Evolutionary conservation across 495 filamentous ascomycete species (phyloP).

Genomic region (Tuber borchii): DNA sequence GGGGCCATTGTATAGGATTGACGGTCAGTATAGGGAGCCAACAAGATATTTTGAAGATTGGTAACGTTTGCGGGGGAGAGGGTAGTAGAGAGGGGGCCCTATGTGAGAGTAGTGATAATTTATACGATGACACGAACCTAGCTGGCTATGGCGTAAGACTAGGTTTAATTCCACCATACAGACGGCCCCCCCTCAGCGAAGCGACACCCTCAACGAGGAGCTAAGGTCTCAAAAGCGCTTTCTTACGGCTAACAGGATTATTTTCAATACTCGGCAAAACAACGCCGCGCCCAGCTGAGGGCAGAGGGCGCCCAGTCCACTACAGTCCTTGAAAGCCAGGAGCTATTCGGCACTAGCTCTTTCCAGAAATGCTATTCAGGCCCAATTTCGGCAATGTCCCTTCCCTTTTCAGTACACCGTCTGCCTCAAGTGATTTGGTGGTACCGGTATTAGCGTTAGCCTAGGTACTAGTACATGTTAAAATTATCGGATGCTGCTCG

Average conservation of each 20-base stretch:
- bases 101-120: neutral
- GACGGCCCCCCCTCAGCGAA: neutral
- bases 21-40: neutral
- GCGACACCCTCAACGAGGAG: neutral
- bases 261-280: neutral
- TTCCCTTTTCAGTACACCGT: neutral
- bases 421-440: no score
- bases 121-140: neutral
- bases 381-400: neutral
- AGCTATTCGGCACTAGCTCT: slow-evolving; percentile 3
- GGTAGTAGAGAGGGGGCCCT: neutral
- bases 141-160: neutral
- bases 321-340: neutral
- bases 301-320: no score
- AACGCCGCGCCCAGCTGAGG: no score
- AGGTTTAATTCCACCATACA: neutral
- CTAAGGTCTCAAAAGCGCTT: neutral
- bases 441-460: no score
- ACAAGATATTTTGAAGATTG: neutral
- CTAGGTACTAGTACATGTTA: no score
- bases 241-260: neutral
- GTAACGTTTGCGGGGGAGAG: neutral
- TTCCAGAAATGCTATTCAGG: neutral
- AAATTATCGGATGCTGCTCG: no score
- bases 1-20: slow-evolving; percentile 16